Conservation (phyloP, 106 monocot genomes). For the Dendrobium officinale region DNA sequence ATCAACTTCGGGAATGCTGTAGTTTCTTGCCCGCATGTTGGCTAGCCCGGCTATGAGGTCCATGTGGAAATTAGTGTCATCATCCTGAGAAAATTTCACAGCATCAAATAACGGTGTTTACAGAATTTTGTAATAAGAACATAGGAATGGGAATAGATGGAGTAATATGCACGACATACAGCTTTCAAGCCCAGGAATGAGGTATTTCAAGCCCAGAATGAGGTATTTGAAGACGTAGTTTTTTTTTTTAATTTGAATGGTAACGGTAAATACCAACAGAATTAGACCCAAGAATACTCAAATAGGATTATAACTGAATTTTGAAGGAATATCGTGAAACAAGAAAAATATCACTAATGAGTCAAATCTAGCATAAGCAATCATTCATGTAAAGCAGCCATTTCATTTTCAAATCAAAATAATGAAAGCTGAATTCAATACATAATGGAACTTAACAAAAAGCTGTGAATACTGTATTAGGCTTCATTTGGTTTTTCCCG, state of each 20-base stretch:
- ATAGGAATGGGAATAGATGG: background rate
- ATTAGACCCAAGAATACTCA: too few relatives aligned
- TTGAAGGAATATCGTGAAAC: too few relatives aligned
- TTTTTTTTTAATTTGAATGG: too few relatives aligned
- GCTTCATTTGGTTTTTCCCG: too few relatives aligned
- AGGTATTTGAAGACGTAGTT: too few relatives aligned
- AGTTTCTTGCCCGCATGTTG: constrained; percentile 43
- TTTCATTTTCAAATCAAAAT: constrained; percentile 1
- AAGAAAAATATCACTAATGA: too few relatives aligned
- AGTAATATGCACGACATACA: too few relatives aligned
- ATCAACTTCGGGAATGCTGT: constrained; percentile 37
- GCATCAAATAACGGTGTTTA: background rate
- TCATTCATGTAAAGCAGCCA: background rate
- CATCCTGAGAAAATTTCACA: constrained; percentile 17
- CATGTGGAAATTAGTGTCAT: constrained; percentile 37
- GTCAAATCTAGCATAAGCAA: background rate
- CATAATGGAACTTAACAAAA: background rate
- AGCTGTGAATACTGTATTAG: background rate
- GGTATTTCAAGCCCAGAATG: too few relatives aligned
- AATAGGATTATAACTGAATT: too few relatives aligned
- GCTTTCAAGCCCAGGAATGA: too few relatives aligned
- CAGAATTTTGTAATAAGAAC: background rate
- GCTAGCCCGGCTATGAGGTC: constrained; percentile 39
- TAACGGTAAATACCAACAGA: too few relatives aligned
- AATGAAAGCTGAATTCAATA: background rate